phyloP scores from a whole-genome alignment of 2,329 filamentous ascomycete species.

The Diplodia intermedia region DNA sequence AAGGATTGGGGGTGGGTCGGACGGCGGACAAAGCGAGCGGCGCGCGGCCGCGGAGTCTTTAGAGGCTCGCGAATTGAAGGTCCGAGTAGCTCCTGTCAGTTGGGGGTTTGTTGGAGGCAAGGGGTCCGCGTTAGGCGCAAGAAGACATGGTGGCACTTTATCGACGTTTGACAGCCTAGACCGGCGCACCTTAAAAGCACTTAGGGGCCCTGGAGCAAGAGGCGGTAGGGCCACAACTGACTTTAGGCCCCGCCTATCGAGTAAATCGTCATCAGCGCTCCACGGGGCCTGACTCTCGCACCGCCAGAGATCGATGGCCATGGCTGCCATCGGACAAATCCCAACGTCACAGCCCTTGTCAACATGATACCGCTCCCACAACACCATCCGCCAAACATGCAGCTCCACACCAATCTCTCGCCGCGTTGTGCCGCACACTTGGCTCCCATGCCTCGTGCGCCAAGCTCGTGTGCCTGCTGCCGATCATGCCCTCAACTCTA shows the following conservation, averaged over 20 bases:
- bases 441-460: conserved; percentile 20
- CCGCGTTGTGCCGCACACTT: conserved; percentile 15
- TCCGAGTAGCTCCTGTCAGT: neutral
- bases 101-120: conserved; percentile 24
- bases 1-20: conserved; percentile 4
- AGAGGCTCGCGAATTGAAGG: conserved; percentile 18
- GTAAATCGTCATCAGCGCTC: conserved; percentile 20
- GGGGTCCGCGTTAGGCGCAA: conserved; percentile 28
- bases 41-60: conserved; percentile 31
- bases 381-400: neutral
- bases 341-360: conserved; percentile 2
- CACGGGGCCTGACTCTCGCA: conserved; percentile 26
- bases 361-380: conserved; percentile 19
- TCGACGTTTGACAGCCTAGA: conserved; percentile 14
- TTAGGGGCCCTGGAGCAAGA: conserved; percentile 17
- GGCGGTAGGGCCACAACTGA: conserved; percentile 26
- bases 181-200: conserved; percentile 15
- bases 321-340: conserved; percentile 8
- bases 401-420: conserved; percentile 13
- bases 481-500: conserved; percentile 19
- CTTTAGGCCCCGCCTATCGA: conserved; percentile 16
- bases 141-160: conserved; percentile 30
- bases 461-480: conserved; percentile 13
- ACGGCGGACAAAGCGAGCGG: conserved; percentile 19
- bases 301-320: conserved; percentile 21